These are phyloP conservation scores for Cercophora newfieldiana DNA, from an alignment of 495 filamentous ascomycete genomes.

Conservation along the genomic window DNA sequence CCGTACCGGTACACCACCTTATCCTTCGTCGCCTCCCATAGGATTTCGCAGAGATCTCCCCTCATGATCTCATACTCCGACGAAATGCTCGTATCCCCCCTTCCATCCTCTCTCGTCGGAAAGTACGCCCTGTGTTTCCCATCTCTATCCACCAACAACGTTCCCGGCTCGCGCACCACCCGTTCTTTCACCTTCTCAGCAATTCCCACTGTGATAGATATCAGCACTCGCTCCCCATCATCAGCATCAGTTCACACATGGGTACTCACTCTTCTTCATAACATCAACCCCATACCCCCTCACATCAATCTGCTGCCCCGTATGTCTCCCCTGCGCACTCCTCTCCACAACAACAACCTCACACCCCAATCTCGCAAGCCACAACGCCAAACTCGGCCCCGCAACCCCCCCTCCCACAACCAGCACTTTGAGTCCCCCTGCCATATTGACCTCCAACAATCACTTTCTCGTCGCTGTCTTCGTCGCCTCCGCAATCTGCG, in stretches of 20 bases:
- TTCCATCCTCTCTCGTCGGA: not conserved
- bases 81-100: not conserved
- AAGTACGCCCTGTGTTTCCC: not conserved
- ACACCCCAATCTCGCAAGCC: not conserved
- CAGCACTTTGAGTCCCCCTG: not conserved
- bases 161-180: not conserved
- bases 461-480: not conserved
- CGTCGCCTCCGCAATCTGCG: not conserved
- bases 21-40: not conserved
- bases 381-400: not conserved
- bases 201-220: too few relatives aligned
- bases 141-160: not conserved
- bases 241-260: too few relatives aligned
- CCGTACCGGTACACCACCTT: not conserved
- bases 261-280: not conserved
- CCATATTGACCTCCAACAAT: not conserved
- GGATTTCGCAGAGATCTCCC: not conserved
- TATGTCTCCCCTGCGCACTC: not conserved
- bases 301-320: not conserved
- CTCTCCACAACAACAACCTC: not conserved
- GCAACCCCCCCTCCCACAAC: not conserved
- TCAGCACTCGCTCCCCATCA: too few relatives aligned
- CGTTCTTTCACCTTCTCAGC: not conserved
- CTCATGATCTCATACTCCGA: conserved; percentile 6
- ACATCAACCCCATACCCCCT: not conserved